phyloP scores from a whole-genome alignment of 2,329 filamentous ascomycete genomes.

The Orbilia ellipsospora region DNA sequence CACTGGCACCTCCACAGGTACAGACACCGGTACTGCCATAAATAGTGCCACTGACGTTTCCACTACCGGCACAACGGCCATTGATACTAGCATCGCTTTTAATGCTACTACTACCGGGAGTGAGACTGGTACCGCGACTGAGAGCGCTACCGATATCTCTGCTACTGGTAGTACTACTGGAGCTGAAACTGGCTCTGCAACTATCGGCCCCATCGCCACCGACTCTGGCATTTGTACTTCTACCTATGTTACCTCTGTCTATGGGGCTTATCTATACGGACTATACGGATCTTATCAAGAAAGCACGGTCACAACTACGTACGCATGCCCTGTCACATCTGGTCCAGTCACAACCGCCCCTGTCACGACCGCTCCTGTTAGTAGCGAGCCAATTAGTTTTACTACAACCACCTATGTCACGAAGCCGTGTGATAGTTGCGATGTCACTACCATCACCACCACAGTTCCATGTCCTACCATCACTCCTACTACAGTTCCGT shows the following conservation, averaged over 20 bases:
- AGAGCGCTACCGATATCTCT: no score
- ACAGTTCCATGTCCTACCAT: slow-evolving; percentile 14
- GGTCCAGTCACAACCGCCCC: neutral
- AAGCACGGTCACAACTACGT: neutral
- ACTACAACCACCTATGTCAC: slow-evolving; percentile 30
- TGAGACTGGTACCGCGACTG: no score
- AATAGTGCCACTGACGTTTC: no score
- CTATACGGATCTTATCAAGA: no score
- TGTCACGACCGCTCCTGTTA: neutral
- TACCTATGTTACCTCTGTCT: neutral
- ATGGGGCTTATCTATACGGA: no score
- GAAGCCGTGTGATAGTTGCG: slow-evolving; percentile 18
- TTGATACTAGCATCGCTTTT: no score
- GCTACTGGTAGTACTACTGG: no score
- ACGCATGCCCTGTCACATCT: neutral
- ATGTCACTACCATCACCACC: slow-evolving; percentile 25
- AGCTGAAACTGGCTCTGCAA: no score
- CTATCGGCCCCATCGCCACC: neutral
- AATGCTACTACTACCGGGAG: no score
- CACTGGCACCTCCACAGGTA: neutral
- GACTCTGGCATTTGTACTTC: neutral
- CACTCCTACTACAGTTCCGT: slow-evolving; percentile 23
- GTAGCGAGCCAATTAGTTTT: neutral
- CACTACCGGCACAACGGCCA: no score
- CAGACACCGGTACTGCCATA: no score